Evolutionary conservation across 345 rosid species (phyloP), one percentile per base, ranked within the genome.

Genomic region (Eucalyptus viminalis): DNA sequence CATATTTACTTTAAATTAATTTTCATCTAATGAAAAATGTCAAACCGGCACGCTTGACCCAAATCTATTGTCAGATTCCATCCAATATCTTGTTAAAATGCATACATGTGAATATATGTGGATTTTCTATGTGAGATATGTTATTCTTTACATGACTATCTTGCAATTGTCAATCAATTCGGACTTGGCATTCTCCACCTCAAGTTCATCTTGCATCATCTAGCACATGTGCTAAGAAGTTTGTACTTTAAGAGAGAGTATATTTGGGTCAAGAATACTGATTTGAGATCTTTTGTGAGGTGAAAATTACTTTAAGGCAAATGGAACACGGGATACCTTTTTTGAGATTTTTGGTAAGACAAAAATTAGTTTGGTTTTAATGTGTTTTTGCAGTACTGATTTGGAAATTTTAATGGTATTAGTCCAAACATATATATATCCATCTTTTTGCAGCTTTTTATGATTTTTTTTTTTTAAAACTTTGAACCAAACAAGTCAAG

Each of bases 371-470:
- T 67, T 67, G 69, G 6, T 4, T 62, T 29, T 6, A 29, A 62
- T 29, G 9, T 62, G 31, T 13, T 7, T 0, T 27, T 31, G 0
- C 11, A 16, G 12, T 31, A 16, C 11, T 0, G 4, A 10, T 31
- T 67, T 67, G 22, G 40, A 67, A 67, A n/a, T 31, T 67, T 0
- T 67, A n/a, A 62, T 31, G 40, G 80, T 15, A 67, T 67, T 31
- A 31, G 22, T 31, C 40, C 22, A 31, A 67, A 31, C 40, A 65
- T n/a, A 65, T 15, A n/a, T n/a, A 65, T n/a, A n/a, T 67, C 25
- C 14, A 25, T 11, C 0, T 6, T 0, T 53, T 53, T 53, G 0
- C 58, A 53, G 58, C 58, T 53, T 53, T 53, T 53, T 3, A 53
- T 7, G 56, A 53, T 19, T 19, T 40, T 40, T 40, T 40, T 40